Base-by-base conservation (phyloP, 192 early-diverging fungal genomes). In the Backusella psychrophila region DNA sequence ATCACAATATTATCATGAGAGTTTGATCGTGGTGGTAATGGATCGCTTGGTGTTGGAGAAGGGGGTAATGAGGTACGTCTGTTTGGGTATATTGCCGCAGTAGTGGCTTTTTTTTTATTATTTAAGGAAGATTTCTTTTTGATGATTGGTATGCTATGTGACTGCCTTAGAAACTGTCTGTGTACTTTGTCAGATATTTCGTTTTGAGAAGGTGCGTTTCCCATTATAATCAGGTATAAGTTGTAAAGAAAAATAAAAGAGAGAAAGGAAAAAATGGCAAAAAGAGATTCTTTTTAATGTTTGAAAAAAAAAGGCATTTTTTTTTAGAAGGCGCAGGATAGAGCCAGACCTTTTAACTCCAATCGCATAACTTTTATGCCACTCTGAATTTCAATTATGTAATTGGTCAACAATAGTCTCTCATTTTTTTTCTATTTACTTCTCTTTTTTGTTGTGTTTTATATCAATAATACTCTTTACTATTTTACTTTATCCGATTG, bases 321-420 rank as follows among this genome's bases (percentile, higher is more conserved):
- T 49, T 49, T 49, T 49, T 15, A 63, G 26, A 26, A 63, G 56
- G 56, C 56, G 56, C 23, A 63, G 23, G 23, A 63, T 63, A 29
- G 56, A 63, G 56, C 56, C 56, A 26, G 11, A 63, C 56, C 12
- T 39, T 63, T 63, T 29, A 63, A 63, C 21, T 49, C 56, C 56
- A 63, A 63, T 63, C 56, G 56, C 56, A 63, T 63, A 63, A 63
- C 3, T 63, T 63, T 63, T 63, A 63, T 63, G 56, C 23, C 56
- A 63, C 56, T 63, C 56, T 23, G 23, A 63, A 63, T 63, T 49
- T 14, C 56, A 26, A 56, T 29, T 29, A 26, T 29, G 12, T 29
- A 12, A 63, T 63, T 29, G 23, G 56, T 12, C 29, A 0, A 29
- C n/a, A 11, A 2, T 59, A 59, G 53, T 59, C 53, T 59, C n/a